Evolutionary conservation across 2,329 filamentous ascomycete species (phyloP).

Genomic region (Talaromyces marneffei): DNA sequence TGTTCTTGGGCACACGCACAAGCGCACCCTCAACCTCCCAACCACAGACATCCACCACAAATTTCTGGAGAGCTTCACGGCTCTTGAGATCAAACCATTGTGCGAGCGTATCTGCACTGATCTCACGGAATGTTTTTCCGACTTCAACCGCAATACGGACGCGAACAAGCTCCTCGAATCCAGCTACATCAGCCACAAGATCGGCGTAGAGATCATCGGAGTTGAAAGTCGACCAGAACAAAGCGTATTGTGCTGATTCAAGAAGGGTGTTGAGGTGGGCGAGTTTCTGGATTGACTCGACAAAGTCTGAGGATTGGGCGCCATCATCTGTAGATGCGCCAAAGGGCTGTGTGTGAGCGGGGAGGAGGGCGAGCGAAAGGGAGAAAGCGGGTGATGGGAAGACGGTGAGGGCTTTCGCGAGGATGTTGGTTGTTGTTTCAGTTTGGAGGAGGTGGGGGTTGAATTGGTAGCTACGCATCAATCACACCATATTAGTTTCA

Average conservation of each 20-base stretch:
- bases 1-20: conserved; percentile 80
- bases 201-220: conserved; percentile 94
- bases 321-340: conserved; percentile 31
- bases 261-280: conserved; percentile 78
- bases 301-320: conserved; percentile 46
- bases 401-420: conserved; percentile 94
- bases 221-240: conserved; percentile 91
- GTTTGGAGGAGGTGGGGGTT: conserved; percentile 97
- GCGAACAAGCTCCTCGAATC: conserved; percentile 91
- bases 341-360: conserved; percentile 68
- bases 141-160: conserved; percentile 84
- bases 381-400: conserved; percentile 96
- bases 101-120: conserved; percentile 62
- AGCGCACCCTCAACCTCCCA: conserved; percentile 64
- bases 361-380: conserved; percentile 88
- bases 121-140: conserved; percentile 70
- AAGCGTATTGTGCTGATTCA: conserved; percentile 79
- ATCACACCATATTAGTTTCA: too few species aligned
- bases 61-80: conserved; percentile 64
- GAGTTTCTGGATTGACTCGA: conserved; percentile 87
- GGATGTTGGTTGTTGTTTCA: conserved; percentile 96
- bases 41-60: conserved; percentile 76
- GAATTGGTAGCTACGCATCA: conserved; percentile 83
- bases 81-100: conserved; percentile 66
- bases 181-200: conserved; percentile 84